Evolutionary conservation across 768 basidiomycete genomes (phyloP), one percentile per base, ranked within the genome.

Genomic region (Bullera alba): DNA sequence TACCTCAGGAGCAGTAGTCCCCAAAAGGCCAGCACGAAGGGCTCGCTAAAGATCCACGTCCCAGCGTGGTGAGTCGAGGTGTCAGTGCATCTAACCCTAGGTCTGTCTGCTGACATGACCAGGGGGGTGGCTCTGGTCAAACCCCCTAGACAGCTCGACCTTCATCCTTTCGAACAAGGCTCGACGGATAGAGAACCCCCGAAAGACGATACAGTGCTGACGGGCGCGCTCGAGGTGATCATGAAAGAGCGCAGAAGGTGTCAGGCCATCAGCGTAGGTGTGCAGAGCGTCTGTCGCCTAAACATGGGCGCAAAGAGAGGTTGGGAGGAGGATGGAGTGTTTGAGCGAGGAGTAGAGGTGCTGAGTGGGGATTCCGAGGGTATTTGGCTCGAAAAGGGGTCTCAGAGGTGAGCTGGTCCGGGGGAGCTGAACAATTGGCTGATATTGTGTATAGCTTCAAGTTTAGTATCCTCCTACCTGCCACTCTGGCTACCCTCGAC

Each of bases 291-390:
- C 3, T 63, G 55, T 36, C 48, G 44, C 19, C 19, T 67, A 38
- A 35, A 56, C 29, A 61, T 67, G 60, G 61, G 62, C 10, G 29
- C 16, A 8, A 26, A 45, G 22, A 38, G 65, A 19, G 62, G 59
- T 2, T 67, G 65, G 65, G 65, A 67, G 41, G 62, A 67, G 37
- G 65, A 67, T 43, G 65, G 62, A 17, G 51, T 67, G 7, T 63
- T 67, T 51, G 65, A 63, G 41, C 25, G 60, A 30, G 61, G 56
- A 10, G 61, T 66, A 7, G 58, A 63, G 43, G 52, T 66, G 3
- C 34, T 54, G n/a, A 44, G 53, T 15, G 54, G 62, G 25, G 46
- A 55, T 41, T 46, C 53, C 8, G 62, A 64, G 19, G 65, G 65
- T 2, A 63, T 67, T 5, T 67, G 65, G 65, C 38, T 67, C 8